Evolutionary conservation across 2,329 filamentous ascomycete genomes (phyloP).

Genomic region (Teratosphaeria pseudoeucalypti): DNA sequence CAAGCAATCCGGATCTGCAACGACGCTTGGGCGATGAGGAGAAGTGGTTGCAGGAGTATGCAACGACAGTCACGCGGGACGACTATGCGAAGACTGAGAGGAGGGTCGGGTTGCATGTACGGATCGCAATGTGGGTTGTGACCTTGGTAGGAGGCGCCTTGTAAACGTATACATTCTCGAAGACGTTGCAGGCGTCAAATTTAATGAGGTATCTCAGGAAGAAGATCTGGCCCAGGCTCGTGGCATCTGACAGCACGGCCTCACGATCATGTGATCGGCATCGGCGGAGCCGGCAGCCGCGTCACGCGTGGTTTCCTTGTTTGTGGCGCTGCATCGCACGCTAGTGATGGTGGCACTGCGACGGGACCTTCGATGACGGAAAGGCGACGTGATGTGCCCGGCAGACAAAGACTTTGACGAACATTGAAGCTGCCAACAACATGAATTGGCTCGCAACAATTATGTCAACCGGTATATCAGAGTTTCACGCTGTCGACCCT

Average conservation of each 20-base stretch:
- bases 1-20: conserved; percentile 62
- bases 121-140: conserved; percentile 90
- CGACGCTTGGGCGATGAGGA: conserved; percentile 68
- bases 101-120: conserved; percentile 73
- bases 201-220: not conserved
- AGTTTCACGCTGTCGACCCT: not conserved
- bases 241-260: not conserved
- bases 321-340: not conserved
- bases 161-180: conserved; percentile 31
- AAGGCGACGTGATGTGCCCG: not conserved
- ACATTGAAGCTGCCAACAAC: not conserved
- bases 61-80: conserved; percentile 56
- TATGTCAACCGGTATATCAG: not conserved
- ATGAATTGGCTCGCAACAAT: not conserved
- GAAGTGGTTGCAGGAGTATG: conserved; percentile 65
- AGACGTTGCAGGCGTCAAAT: not conserved
- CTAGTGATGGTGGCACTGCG: not conserved
- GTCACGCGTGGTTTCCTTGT: not conserved
- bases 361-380: not conserved
- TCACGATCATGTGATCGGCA: not conserved
- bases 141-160: conserved; percentile 77
- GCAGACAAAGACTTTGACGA: not conserved
- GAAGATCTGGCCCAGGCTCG: not conserved
- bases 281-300: not conserved
- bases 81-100: conserved; percentile 76